Evolutionary conservation across 305 asterid species (phyloP).

Genomic region (Solanum hybrid): DNA sequence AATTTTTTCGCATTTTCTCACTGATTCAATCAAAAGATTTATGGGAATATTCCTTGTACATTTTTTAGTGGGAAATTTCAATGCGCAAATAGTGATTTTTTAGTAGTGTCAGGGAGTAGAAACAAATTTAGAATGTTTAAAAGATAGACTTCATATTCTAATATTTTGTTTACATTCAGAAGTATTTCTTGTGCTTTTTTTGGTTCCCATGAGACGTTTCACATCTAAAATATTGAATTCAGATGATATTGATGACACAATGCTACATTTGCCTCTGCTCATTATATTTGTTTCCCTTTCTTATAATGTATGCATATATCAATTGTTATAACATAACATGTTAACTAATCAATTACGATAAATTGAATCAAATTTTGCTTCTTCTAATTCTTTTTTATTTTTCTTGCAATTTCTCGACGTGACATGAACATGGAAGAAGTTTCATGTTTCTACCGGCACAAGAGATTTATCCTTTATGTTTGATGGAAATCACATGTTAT

Average conservation of each 20-base stretch:
- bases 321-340: neutral
- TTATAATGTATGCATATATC: neutral
- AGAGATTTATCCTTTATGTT: neutral
- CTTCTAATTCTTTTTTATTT: neutral
- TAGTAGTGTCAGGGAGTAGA: neutral
- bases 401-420: neutral
- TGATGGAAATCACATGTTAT: neutral
- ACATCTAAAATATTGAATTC: neutral
- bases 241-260: neutral
- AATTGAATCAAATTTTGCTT: neutral
- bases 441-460: neutral
- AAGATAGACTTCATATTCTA: neutral
- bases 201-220: neutral
- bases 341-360: neutral
- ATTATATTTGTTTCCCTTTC: neutral
- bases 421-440: neutral
- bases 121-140: neutral
- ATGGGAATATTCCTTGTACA: rapidly evolving
- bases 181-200: neutral
- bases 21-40: no score
- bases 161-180: neutral
- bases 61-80: no score
- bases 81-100: no score
- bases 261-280: neutral
- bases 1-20: no score